These are phyloP conservation scores for Euptelea pleiosperma DNA, from an alignment of 164 flowering plant genomes.

Conservation along the genomic window DNA sequence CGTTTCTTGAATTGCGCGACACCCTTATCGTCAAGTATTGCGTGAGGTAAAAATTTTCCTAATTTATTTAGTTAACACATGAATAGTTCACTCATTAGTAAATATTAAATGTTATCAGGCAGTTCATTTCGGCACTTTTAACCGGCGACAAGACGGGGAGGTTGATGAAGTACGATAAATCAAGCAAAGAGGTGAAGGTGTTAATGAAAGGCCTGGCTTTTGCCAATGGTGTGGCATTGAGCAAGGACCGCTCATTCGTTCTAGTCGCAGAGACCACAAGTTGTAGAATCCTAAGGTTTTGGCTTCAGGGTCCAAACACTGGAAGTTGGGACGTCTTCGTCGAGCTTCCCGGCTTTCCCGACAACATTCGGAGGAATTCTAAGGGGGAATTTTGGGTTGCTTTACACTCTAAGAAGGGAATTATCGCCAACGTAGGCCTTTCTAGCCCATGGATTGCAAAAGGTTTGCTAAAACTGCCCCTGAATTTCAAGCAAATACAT, in stretches of 20 bases:
- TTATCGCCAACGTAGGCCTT: slow-evolving; percentile 17
- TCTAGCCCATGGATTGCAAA: slow-evolving; percentile 37
- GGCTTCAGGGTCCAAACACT: slow-evolving; percentile 58
- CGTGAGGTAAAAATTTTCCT: too few relatives aligned
- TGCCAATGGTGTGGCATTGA: slow-evolving; percentile 66
- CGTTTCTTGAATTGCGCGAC: too few relatives aligned
- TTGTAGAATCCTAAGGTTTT: slow-evolving; percentile 42
- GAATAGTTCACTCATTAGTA: too few relatives aligned
- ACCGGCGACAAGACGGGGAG: slow-evolving; percentile 57
- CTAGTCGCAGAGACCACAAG: slow-evolving; percentile 51
- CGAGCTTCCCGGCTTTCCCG: slow-evolving; percentile 62
- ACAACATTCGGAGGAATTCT: slow-evolving; percentile 53
- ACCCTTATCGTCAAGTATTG: too few relatives aligned
- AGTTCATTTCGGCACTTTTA: slow-evolving; percentile 41
- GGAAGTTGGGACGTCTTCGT: slow-evolving; percentile 45
- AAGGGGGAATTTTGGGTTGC: slow-evolving; percentile 77
- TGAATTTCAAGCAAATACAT: slow-evolving; percentile 40
- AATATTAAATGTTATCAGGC: too few relatives aligned
- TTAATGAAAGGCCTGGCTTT: slow-evolving; percentile 45
- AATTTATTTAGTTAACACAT: too few relatives aligned
- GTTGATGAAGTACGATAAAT: slow-evolving; percentile 46
- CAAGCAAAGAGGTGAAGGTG: slow-evolving; percentile 47
- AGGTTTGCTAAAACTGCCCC: slow-evolving; percentile 34
- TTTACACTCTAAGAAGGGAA: slow-evolving; percentile 45
- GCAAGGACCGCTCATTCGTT: slow-evolving; percentile 52